Evolutionary conservation across 257 asterid genomes (phyloP), one percentile per base, ranked within the genome.

Genomic region (Nicotiana knightiana): DNA sequence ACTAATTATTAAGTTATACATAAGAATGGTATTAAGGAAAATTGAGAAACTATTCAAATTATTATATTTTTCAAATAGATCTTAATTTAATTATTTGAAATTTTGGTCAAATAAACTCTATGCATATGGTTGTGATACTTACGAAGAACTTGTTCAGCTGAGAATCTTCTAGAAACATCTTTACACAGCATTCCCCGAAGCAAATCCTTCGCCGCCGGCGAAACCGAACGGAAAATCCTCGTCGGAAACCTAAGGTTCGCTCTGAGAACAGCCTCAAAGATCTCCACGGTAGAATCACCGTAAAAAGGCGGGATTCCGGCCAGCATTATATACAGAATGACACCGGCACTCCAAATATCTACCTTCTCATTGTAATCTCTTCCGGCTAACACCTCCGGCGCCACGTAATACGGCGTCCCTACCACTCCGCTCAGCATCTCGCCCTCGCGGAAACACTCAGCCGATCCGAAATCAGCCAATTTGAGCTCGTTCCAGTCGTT

Each of bases 381-480:
- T 10, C 85, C 82, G 3, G 82, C 64, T 51, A 87, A 39, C 17
- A 87, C 87, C 77, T 87, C 88, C 26, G 88, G 90, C 10, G 88
- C 88, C 28, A 85, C 86, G 57, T 87, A 87, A 66, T 77, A 87
- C 5, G 90, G 90, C 21, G 90, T 87, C 35, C 90, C 90, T 71
- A 87, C 90, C 32, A 87, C 70, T 65, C 87, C 90, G 15, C 81
- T 82, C 80, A 87, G 63, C 26, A 64, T 82, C 35, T 71, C 85
- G 61, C 90, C 88, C 3, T 82, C 88, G 28, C 77, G 81, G 85
- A 91, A 85, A 71, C 66, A 84, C 89, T 90, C 93, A 3, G 98
- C 94, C 2, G 97, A 90, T 46, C 98, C 98, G 63, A 94, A 94
- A 76, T 94, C 98, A 0, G 93, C 95, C 12, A 94, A 91, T 67